Conservation (phyloP, 352 stramenopile genomes). For the Phytopythium boreale region DNA sequence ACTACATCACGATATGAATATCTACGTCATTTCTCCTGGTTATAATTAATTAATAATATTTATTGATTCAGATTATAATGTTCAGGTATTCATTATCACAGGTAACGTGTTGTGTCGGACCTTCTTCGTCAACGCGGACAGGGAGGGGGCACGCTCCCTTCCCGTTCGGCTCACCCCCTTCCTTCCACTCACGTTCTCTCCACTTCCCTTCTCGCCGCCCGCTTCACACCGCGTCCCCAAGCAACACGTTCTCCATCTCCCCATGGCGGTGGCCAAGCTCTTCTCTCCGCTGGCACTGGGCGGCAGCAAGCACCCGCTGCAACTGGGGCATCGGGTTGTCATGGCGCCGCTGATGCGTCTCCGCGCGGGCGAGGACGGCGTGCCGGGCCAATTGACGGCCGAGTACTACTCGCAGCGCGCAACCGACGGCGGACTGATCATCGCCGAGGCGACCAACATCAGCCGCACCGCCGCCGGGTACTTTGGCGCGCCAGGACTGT, state of each 20-base stretch:
- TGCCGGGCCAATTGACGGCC: conserved; percentile 33
- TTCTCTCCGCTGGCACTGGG: conserved; percentile 44
- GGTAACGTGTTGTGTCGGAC: no score
- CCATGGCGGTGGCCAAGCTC: conserved; percentile 24
- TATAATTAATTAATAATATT: no score
- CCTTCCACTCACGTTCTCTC: neutral
- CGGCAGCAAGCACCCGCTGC: conserved; percentile 27
- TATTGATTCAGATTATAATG: no score
- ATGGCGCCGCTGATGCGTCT: conserved; percentile 64
- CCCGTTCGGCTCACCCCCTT: no score
- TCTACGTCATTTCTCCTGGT: no score
- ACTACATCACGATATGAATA: no score
- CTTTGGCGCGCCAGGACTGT: conserved; percentile 50
- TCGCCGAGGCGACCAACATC: conserved; percentile 63
- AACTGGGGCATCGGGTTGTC: conserved; percentile 52
- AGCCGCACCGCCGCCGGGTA: conserved; percentile 31
- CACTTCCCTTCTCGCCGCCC: neutral
- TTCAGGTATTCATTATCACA: no score
- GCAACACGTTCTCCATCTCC: neutral
- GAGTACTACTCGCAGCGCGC: conserved; percentile 67
- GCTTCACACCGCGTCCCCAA: neutral
- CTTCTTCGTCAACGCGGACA: no score
- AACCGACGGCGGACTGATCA: conserved; percentile 52
- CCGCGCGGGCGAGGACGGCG: conserved; percentile 25
- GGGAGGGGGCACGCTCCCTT: no score